Evolutionary conservation across 495 filamentous ascomycete species (phyloP).

Genomic region (Hypoxylon crocopeplum): DNA sequence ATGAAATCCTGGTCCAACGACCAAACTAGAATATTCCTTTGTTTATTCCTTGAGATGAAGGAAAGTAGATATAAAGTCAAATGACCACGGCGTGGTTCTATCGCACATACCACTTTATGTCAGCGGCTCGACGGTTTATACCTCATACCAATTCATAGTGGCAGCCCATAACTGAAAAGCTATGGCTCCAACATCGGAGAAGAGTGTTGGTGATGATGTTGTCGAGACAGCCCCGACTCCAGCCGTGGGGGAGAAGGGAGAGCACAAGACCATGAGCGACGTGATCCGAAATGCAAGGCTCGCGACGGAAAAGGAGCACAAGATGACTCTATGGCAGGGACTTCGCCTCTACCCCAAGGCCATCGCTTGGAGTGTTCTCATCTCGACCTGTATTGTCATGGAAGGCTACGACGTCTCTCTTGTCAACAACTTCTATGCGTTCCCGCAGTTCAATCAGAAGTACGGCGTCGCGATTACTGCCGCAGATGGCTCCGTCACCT

Average conservation of each 20-base stretch:
- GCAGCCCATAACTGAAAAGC: neutral
- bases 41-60: too few species aligned
- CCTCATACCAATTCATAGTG: neutral
- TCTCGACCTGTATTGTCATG: slow-evolving; percentile 69
- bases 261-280: slow-evolving; percentile 44
- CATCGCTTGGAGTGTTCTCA: slow-evolving; percentile 65
- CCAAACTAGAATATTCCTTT: too few species aligned
- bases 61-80: neutral
- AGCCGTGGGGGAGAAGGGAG: slow-evolving; percentile 24
- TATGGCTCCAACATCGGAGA: slow-evolving; percentile 19
- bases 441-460: slow-evolving; percentile 69
- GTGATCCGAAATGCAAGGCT: slow-evolving; percentile 54
- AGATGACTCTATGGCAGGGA: slow-evolving; percentile 60
- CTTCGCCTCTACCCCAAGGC: slow-evolving; percentile 63
- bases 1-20: too few species aligned
- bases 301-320: slow-evolving; percentile 61
- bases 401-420: slow-evolving; percentile 69
- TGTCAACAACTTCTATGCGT: slow-evolving; percentile 65
- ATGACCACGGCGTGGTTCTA: too few species aligned
- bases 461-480: slow-evolving; percentile 63
- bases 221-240: slow-evolving; percentile 17
- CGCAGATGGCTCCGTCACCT: slow-evolving; percentile 57
- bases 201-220: slow-evolving; percentile 14
- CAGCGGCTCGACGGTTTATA: neutral
- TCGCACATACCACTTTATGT: too few species aligned